Base-by-base conservation (phyloP, 768 basidiomycete species). In the Amanita rubescens region DNA sequence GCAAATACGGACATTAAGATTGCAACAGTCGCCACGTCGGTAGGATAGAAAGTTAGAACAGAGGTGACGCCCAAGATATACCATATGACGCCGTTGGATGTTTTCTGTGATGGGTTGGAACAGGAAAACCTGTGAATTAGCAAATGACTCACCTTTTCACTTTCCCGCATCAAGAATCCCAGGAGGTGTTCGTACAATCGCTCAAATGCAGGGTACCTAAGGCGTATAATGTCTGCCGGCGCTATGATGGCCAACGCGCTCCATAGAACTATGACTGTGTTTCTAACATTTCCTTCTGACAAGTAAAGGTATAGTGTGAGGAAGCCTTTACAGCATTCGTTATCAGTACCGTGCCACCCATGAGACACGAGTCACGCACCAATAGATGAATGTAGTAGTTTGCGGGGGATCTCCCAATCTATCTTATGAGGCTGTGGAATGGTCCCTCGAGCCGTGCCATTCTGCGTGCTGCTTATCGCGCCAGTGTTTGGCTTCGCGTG, bases 361-460 rank as follows among this genome's bases (percentile, higher is more conserved):
- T 39, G 35, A 46, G 10, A 37, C n/a, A 50, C 54, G 41, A 50
- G 38, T 22, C 19, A 49, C 84, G 27, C 37, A 90, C 92, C 93
- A 56, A 95, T 95, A 3, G 87, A 90, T 11, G 88, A 87, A 67
- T 96, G 94, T 41, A 96, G 66, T 9, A 80, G 68, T 68, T 96
- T 96, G 58, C 94, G 72, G 0, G 94, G 94, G 47, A 96, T 84
- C 69, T 96, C 94, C 84, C 87, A 93, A 69, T 94, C 87, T 27
- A 89, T 75, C 59, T 75, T 72, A 43, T 65, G 62, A 45, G 61
- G 59, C 48, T 59, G 56, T 25, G 54, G 46, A 46, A 57, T 44
- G 15, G 47, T n/a, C 3, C 45, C 51, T 32, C 53, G 54, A 15
- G 49, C 38, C 51, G 57, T 30, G 19, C 54, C 58, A 42, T 57